These are phyloP conservation scores for Maudiozyma barnettii DNA, from an alignment of 805 yeast species.

Conservation along the genomic window DNA sequence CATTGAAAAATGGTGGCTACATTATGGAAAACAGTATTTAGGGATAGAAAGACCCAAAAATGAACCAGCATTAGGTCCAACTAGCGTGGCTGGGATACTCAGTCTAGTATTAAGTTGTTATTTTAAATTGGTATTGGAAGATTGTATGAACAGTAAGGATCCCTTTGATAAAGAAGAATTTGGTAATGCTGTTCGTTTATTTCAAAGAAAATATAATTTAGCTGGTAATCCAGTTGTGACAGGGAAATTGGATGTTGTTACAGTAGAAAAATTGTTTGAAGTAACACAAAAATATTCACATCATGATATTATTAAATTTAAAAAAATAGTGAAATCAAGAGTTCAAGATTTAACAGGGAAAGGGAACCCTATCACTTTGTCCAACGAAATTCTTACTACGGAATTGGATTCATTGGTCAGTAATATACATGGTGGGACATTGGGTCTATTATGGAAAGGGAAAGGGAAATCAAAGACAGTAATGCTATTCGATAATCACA, in stretches of 20 bases:
- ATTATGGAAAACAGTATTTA: conserved; percentile 43
- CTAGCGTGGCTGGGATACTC: conserved; percentile 67
- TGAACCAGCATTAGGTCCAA: conserved; percentile 50
- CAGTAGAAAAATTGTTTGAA: conserved; percentile 40
- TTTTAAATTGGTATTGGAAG: conserved; percentile 50
- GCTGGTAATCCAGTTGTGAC: conserved; percentile 12
- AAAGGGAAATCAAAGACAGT: conserved; percentile 36
- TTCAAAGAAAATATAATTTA: conserved; percentile 62
- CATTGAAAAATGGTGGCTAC: conserved; percentile 71
- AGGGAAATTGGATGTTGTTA: conserved; percentile 41
- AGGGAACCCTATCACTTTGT: conserved; percentile 26
- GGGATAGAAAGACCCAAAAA: conserved; percentile 29
- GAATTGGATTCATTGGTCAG: conserved; percentile 29
- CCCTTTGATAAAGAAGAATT: conserved; percentile 70
- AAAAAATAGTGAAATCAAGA: conserved; percentile 60
- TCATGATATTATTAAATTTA: conserved; percentile 41
- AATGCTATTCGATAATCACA: conserved; percentile 4
- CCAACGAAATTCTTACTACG: conserved; percentile 33
- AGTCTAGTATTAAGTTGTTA: conserved; percentile 66
- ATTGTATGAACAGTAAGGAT: conserved; percentile 62
- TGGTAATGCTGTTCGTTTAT: conserved; percentile 55
- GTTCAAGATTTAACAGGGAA: conserved; percentile 54
- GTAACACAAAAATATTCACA: conserved; percentile 38
- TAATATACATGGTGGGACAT: conserved; percentile 25
- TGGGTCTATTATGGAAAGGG: conserved; percentile 40